Percentiles rank a stretch among this genome's conserved stretches.
Evolutionary conservation across 2,329 filamentous ascomycete genomes (phyloP).

Genomic region (Colletotrichum spaethianum): DNA sequence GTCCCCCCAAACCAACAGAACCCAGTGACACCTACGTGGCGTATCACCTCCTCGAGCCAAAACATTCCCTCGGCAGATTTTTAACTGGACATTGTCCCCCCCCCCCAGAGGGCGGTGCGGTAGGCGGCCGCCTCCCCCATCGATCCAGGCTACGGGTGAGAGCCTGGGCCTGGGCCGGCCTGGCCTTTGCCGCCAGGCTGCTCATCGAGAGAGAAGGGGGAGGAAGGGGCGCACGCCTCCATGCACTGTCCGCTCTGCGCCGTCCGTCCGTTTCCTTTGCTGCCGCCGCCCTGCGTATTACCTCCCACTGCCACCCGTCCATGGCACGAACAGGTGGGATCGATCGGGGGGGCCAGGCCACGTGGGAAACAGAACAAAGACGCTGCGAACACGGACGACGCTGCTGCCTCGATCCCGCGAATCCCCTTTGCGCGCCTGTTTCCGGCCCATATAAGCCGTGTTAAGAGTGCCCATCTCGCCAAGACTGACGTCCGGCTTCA

Average conservation of each 20-base stretch:
- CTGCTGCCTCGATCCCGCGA: neutral
- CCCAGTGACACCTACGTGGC: constrained; percentile 26
- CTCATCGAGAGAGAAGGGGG: neutral
- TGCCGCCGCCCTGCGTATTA: constrained; percentile 4
- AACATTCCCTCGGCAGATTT: constrained; percentile 35
- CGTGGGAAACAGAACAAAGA: constrained; percentile 14
- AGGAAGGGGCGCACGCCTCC: neutral
- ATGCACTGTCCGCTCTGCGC: neutral
- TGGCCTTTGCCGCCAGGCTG: no score
- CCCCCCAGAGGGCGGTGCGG: no score
- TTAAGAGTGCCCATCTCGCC: neutral
- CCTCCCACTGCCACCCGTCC: constrained; percentile 4
- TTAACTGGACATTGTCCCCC: no score
- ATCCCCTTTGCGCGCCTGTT: constrained; percentile 1
- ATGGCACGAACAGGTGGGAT: constrained; percentile 36
- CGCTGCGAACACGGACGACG: neutral
- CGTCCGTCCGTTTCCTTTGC: constrained; percentile 7
- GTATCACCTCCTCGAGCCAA: constrained; percentile 24
- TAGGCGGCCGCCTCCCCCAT: neutral
- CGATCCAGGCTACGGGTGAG: neutral
- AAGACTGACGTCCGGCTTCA: neutral
- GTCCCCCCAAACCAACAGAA: constrained; percentile 6
- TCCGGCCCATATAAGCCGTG: neutral
- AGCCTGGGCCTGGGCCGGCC: no score
- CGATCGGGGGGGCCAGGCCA: constrained; percentile 27